Evolutionary conservation across 2,329 filamentous ascomycete genomes (phyloP), one percentile per base, ranked within the genome.

Genomic region (Cercospora canescens): DNA sequence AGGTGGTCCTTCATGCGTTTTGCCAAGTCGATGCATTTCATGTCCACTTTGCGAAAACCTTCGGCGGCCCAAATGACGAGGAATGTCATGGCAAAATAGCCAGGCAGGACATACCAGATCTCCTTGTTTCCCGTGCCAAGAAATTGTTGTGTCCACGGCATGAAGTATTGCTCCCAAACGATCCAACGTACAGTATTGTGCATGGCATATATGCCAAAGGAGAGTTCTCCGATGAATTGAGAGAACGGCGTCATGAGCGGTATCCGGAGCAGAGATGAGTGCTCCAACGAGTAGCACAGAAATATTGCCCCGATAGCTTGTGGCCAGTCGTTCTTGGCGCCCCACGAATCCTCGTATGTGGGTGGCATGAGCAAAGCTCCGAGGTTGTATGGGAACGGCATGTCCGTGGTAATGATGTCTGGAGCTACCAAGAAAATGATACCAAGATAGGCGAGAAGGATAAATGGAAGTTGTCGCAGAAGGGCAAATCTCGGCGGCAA

Each of bases 121-220:
- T 55, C 52, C 18, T 1, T 58, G 6, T 8, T 18, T 12, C 21
- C 30, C 2, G 6, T 14, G 55, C 30, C 55, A 35, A 55, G 32
- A 11, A 2, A 8, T 37, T 58, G n/a, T 39, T 12, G 11, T 48
- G 16, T 7, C 59, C 39, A 62, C 14, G 59, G 59, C 12, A 26
- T 16, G 30, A 62, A 62, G 4, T 50, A 62, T 30, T 35, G 41
- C 60, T 62, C 60, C 60, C 60, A 62, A 3, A 62, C 30, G 18
- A 62, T 52, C 60, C 60, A 62, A 0, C 60, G 45, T 2, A 62
- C 48, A 9, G 48, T 52, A 18, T 54, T 62, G 35, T 62, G 60
- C 60, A 62, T 62, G 4, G 30, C 30, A 18, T 55, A 62, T 9
- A 62, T 62, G 26, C 60, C 60, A 8, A 62, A 62, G 34, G 45